These are phyloP conservation scores for Apiospora sp. DNA, from an alignment of 2,329 filamentous ascomycete genomes.

Conservation along the genomic window DNA sequence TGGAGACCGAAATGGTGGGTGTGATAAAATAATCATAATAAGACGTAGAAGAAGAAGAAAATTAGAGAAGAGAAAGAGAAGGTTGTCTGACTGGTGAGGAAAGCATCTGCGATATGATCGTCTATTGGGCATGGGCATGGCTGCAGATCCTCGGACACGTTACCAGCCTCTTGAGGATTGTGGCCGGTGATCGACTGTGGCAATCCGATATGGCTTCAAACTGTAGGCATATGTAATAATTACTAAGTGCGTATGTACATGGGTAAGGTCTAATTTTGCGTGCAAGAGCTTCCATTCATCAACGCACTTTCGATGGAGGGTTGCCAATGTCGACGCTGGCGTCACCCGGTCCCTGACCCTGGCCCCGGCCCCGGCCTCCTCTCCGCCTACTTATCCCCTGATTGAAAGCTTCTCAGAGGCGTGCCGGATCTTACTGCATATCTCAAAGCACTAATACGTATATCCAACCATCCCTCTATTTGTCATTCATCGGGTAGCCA, in stretches of 20 bases:
- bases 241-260: neutral
- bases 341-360: neutral
- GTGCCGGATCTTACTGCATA: neutral
- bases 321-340: conserved; percentile 10
- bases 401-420: neutral
- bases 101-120: neutral
- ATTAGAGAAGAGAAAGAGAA: neutral
- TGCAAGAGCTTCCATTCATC: neutral
- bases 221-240: neutral
- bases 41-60: neutral
- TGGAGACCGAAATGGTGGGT: neutral
- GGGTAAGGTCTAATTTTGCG: conserved; percentile 2
- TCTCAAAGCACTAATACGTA: neutral
- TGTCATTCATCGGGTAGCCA: neutral
- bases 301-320: neutral
- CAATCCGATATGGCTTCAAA: neutral
- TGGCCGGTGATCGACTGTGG: neutral
- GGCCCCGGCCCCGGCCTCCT: neutral
- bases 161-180: neutral
- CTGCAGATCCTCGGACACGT: neutral
- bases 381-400: neutral
- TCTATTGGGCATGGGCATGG: neutral
- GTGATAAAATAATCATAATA: neutral
- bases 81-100: neutral
- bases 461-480: neutral